phyloP scores from a whole-genome alignment of 1,284 basidiomycete species.

The Fomes fomentarius region DNA sequence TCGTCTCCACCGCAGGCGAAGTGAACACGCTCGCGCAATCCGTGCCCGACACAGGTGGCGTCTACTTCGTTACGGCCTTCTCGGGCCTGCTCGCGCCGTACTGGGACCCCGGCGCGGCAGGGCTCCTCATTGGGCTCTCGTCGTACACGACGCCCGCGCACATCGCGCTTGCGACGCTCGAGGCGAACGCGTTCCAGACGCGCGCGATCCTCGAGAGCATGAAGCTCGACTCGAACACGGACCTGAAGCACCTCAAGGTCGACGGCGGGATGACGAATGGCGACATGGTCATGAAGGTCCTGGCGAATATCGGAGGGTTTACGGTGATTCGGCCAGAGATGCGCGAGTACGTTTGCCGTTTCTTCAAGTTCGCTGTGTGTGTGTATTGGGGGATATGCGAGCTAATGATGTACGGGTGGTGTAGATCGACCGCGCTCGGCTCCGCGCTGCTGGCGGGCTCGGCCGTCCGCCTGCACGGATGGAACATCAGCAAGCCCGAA shows the following conservation, averaged over 20 bases:
- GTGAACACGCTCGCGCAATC: conserved; percentile 86
- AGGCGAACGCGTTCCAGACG: conserved; percentile 91
- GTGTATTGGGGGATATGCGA: neutral
- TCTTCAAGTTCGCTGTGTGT: neutral
- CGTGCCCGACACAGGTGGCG: conserved; percentile 85
- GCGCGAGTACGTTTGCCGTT: conserved; percentile 92
- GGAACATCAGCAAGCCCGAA: conserved; percentile 87
- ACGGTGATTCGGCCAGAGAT: conserved; percentile 92
- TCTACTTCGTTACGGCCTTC: conserved; percentile 98
- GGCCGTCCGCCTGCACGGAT: conserved; percentile 90
- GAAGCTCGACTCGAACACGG: conserved; percentile 78
- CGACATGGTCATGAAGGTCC: conserved; percentile 88
- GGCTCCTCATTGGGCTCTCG: conserved; percentile 85
- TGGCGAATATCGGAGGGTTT: conserved; percentile 94
- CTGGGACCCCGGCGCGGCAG: conserved; percentile 89
- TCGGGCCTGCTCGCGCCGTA: conserved; percentile 91
- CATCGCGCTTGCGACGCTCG: conserved; percentile 92
- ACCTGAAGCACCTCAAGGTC: conserved; percentile 86
- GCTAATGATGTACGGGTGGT: conserved; percentile 7
- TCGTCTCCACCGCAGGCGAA: conserved; percentile 83
- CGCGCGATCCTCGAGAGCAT: conserved; percentile 94
- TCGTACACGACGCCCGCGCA: conserved; percentile 94
- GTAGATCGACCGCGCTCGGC: conserved; percentile 92
- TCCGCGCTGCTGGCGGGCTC: conserved; percentile 94
- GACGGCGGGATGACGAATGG: conserved; percentile 96